A percentile compares a stretch with the other conserved stretches of the same genome.
Conservation (phyloP, 106 monocot genomes). For the Ottelia alismoides region DNA sequence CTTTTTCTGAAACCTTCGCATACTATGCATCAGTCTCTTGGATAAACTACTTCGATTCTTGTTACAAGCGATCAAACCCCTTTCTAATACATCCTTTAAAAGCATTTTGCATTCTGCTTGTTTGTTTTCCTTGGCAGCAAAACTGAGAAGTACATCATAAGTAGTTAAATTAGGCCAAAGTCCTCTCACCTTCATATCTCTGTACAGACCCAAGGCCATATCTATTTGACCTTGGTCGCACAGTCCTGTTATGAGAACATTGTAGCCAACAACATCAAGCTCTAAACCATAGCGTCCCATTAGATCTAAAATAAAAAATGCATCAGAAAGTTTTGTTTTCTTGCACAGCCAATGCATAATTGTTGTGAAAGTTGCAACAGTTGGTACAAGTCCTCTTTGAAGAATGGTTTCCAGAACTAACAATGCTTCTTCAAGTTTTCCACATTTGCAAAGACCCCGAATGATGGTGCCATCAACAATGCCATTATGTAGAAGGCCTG, state of each 20-base stretch:
- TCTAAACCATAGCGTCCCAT: constrained; percentile 52
- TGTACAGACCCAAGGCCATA: constrained; percentile 45
- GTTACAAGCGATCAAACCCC: constrained; percentile 43
- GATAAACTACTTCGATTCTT: constrained; percentile 18
- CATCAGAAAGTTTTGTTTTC: constrained; percentile 42
- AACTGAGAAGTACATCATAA: constrained; percentile 41
- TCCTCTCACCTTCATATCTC: constrained; percentile 48
- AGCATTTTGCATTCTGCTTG: constrained; percentile 29
- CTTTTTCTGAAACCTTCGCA: too few relatives aligned
- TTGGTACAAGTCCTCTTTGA: constrained; percentile 41
- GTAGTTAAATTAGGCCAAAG: constrained; percentile 86
- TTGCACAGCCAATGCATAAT: constrained; percentile 59
- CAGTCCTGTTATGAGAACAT: constrained; percentile 77
- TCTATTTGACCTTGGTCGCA: constrained; percentile 23
- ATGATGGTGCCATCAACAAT: constrained; percentile 65
- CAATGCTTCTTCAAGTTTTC: constrained; percentile 75
- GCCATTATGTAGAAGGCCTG: constrained; percentile 44
- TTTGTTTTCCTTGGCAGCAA: constrained; percentile 33
- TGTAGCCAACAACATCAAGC: constrained; percentile 64
- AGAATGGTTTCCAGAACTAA: constrained; percentile 51
- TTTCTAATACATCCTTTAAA: constrained; percentile 59
- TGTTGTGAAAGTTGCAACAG: constrained; percentile 78
- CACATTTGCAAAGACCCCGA: constrained; percentile 71
- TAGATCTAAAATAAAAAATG: constrained; percentile 39
- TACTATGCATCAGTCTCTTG: constrained; percentile 25